A percentile compares a stretch with the other conserved stretches of the same genome.
Evolutionary conservation across 2,329 filamentous ascomycete genomes (phyloP).

Genomic region (Ambrosiella cleistominuta): DNA sequence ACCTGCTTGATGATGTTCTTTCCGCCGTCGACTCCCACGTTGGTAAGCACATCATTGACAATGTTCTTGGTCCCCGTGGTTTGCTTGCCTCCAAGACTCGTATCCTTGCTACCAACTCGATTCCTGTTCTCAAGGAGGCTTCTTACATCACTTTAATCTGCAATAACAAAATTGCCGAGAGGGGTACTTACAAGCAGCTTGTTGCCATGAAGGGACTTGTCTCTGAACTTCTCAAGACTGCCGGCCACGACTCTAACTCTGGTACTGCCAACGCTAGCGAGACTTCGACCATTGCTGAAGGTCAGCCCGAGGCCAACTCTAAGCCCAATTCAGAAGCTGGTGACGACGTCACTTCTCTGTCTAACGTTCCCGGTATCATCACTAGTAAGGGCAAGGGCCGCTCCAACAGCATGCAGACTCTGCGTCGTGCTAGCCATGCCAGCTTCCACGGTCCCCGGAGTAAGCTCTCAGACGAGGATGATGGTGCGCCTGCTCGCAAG

Average conservation of each 20-base stretch:
- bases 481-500: conserved; percentile 43
- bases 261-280: conserved; percentile 29
- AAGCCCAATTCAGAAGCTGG: conserved; percentile 39
- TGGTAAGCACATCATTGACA: conserved; percentile 83
- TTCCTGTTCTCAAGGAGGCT: conserved; percentile 73
- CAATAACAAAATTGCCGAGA: conserved; percentile 68
- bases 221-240: conserved; percentile 63
- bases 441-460: conserved; percentile 76
- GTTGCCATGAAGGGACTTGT: conserved; percentile 90
- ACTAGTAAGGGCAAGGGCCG: conserved; percentile 33
- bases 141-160: conserved; percentile 76
- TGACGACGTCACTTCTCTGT: conserved; percentile 53
- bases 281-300: conserved; percentile 39
- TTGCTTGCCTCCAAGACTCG: conserved; percentile 73
- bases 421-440: conserved; percentile 78
- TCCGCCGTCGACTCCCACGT: conserved; percentile 98
- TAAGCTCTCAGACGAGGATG: conserved; percentile 71
- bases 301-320: conserved; percentile 24
- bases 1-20: conserved; percentile 81
- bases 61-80: conserved; percentile 73
- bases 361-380: conserved; percentile 51
- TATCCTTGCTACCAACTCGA: conserved; percentile 87
- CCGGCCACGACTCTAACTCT: conserved; percentile 38
- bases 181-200: conserved; percentile 77
- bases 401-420: conserved; percentile 55